A percentile compares a stretch with the other conserved stretches of the same genome.
These are phyloP conservation scores for Parietichytrium sp. DNA, from an alignment of 108 stramenopile genomes.

Conservation along the genomic window DNA sequence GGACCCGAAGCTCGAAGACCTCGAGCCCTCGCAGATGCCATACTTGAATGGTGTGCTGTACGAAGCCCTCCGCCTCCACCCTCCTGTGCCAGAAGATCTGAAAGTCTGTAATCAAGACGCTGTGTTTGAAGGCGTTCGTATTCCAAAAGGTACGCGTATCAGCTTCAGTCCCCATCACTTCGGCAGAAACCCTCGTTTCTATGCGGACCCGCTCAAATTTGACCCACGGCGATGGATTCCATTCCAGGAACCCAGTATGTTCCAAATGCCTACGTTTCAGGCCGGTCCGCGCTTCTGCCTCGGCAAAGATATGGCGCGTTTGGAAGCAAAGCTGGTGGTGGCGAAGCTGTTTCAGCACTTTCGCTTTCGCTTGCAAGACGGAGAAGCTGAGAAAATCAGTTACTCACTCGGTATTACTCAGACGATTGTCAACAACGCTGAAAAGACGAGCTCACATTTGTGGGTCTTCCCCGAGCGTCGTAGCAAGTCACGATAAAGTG, in stretches of 20 bases:
- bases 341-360: background rate
- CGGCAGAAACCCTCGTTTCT: slow-evolving; percentile 47
- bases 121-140: slow-evolving; percentile 52
- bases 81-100: slow-evolving; percentile 50
- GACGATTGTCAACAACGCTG: background rate
- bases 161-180: slow-evolving; percentile 49
- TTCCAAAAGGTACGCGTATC: slow-evolving; percentile 48
- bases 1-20: background rate
- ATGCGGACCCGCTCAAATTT: slow-evolving; percentile 52
- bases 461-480: too few relatives aligned
- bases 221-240: slow-evolving; percentile 50
- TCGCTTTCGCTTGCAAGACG: background rate
- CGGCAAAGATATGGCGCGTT: slow-evolving; percentile 47
- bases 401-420: background rate
- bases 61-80: slow-evolving; percentile 62
- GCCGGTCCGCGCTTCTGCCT: slow-evolving; percentile 54
- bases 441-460: too few relatives aligned
- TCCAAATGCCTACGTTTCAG: slow-evolving; percentile 47
- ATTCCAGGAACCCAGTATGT: slow-evolving; percentile 43
- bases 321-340: slow-evolving; percentile 48
- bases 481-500: too few relatives aligned
- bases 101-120: slow-evolving; percentile 49
- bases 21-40: slow-evolving; percentile 38
- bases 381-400: background rate
- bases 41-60: slow-evolving; percentile 55